Conservation (phyloP, 2,329 filamentous ascomycete genomes). For the Aurifilum marmelostoma region DNA sequence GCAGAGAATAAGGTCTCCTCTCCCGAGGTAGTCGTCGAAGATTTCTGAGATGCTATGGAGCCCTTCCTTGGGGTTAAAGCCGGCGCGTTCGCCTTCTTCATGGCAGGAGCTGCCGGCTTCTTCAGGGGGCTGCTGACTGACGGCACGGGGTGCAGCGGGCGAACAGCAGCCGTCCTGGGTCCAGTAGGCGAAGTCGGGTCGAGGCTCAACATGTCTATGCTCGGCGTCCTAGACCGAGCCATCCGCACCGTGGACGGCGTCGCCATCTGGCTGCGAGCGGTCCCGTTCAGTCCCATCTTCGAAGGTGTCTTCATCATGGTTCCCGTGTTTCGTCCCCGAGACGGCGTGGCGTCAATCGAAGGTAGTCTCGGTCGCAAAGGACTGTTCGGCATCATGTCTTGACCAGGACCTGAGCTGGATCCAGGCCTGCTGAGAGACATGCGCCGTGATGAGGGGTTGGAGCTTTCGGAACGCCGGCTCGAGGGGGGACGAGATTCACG, state of each 20-base stretch:
- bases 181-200: constrained; percentile 43
- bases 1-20: constrained; percentile 42
- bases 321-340: constrained; percentile 39
- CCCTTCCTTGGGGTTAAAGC: constrained; percentile 42
- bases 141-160: constrained; percentile 53
- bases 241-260: constrained; percentile 39
- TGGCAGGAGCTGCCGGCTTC: constrained; percentile 55
- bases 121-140: constrained; percentile 57
- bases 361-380: constrained; percentile 49
- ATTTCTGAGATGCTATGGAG: constrained; percentile 44
- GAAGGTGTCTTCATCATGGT: constrained; percentile 41
- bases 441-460: constrained; percentile 53
- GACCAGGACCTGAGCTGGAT: constrained; percentile 56
- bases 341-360: constrained; percentile 50
- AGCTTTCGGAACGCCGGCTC: constrained; percentile 65
- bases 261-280: constrained; percentile 37
- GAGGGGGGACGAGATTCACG: constrained; percentile 56
- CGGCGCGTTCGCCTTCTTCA: constrained; percentile 37
- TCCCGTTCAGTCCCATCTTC: constrained; percentile 34
- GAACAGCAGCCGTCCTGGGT: constrained; percentile 51
- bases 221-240: constrained; percentile 42
- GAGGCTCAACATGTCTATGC: constrained; percentile 42
- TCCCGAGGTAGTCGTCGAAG: constrained; percentile 41
- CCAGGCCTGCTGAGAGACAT: constrained; percentile 55
- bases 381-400: constrained; percentile 45